Conservation (phyloP, 257 asterid genomes). For the Solanum paucissectum region DNA sequence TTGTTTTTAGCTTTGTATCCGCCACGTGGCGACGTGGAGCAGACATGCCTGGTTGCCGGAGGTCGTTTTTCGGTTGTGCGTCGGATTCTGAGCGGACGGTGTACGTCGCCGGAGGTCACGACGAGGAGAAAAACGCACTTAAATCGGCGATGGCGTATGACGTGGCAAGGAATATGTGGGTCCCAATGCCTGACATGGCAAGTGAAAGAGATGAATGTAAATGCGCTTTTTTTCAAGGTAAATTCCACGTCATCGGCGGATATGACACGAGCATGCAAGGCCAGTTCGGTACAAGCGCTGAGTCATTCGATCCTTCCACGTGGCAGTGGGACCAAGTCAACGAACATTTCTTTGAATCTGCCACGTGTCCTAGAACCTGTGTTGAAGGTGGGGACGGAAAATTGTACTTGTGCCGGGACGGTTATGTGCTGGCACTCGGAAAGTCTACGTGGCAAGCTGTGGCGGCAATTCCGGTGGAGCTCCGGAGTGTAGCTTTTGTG, state of each 20-base stretch:
- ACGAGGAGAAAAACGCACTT: slow-evolving; percentile 49
- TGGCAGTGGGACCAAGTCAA: slow-evolving; percentile 39
- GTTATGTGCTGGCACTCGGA: slow-evolving; percentile 10
- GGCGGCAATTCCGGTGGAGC: slow-evolving; percentile 20
- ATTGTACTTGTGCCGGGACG: slow-evolving; percentile 18
- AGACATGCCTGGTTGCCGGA: slow-evolving; percentile 47
- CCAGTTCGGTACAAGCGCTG: slow-evolving; percentile 31
- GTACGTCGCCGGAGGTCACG: slow-evolving; percentile 79
- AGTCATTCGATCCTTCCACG: slow-evolving; percentile 32
- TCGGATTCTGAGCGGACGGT: slow-evolving; percentile 39
- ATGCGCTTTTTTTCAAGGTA: slow-evolving; percentile 33
- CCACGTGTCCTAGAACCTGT: slow-evolving; percentile 39
- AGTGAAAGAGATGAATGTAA: slow-evolving; percentile 59
- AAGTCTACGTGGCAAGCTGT: slow-evolving; percentile 31
- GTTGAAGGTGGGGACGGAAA: slow-evolving; percentile 20
- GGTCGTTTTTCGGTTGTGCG: slow-evolving; percentile 63
- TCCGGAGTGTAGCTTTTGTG: slow-evolving; percentile 16
- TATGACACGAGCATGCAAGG: slow-evolving; percentile 54
- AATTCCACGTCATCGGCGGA: slow-evolving; percentile 65
- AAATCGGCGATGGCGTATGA: slow-evolving; percentile 56
- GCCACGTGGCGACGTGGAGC: slow-evolving; percentile 66
- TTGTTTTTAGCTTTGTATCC: slow-evolving; percentile 31
- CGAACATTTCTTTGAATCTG: slow-evolving; percentile 22
- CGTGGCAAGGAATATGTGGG: slow-evolving; percentile 40
- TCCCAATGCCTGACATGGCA: slow-evolving; percentile 48